A percentile compares a stretch with the other conserved stretches of the same genome.
phyloP scores from a whole-genome alignment of 148 eudicot genomes.

The Rhododendron vialii region DNA sequence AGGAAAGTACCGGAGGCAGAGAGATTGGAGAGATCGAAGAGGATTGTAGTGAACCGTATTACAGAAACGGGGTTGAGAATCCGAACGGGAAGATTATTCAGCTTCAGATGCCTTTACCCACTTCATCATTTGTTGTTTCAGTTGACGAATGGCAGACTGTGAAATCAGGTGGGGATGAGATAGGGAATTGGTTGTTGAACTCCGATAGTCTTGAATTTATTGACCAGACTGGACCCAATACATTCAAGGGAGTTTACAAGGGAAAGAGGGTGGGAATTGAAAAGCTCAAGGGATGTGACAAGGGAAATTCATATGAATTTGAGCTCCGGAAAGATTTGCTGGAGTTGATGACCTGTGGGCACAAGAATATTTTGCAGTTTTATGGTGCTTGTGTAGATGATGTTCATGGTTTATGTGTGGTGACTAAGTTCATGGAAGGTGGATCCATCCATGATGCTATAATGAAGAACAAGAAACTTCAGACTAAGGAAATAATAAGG shows the following conservation, averaged over 20 bases:
- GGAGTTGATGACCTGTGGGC: slow-evolving; percentile 96
- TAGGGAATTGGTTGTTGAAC: slow-evolving; percentile 64
- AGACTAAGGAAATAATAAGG: slow-evolving; percentile 63
- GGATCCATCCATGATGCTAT: slow-evolving; percentile 81
- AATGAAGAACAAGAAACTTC: slow-evolving; percentile 73
- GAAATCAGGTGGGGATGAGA: slow-evolving; percentile 52
- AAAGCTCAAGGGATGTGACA: slow-evolving; percentile 89
- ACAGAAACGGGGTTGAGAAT: slow-evolving; percentile 59
- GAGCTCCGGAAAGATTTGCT: slow-evolving; percentile 64
- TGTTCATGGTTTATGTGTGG: slow-evolving; percentile 73
- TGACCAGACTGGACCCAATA: slow-evolving; percentile 59
- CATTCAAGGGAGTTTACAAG: slow-evolving; percentile 70
- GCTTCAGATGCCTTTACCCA: slow-evolving; percentile 60
- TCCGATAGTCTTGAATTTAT: slow-evolving; percentile 59
- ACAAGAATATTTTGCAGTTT: slow-evolving; percentile 74
- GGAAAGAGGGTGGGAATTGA: slow-evolving; percentile 73
- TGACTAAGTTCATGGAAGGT: slow-evolving; percentile 84
- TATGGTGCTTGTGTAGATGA: slow-evolving; percentile 79
- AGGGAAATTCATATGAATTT: slow-evolving; percentile 79
- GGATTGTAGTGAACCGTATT: slow-evolving; percentile 48
- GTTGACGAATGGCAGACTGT: slow-evolving; percentile 98
- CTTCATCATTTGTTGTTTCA: slow-evolving; percentile 53
- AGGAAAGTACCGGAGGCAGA: slow-evolving; percentile 47
- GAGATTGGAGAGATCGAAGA: slow-evolving; percentile 75
- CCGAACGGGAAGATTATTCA: slow-evolving; percentile 29